A percentile compares a stretch with the other conserved stretches of the same genome.
These are phyloP conservation scores for Cutaneotrichosporon cutaneum DNA, from an alignment of 1,284 basidiomycete species.

Conservation along the genomic window DNA sequence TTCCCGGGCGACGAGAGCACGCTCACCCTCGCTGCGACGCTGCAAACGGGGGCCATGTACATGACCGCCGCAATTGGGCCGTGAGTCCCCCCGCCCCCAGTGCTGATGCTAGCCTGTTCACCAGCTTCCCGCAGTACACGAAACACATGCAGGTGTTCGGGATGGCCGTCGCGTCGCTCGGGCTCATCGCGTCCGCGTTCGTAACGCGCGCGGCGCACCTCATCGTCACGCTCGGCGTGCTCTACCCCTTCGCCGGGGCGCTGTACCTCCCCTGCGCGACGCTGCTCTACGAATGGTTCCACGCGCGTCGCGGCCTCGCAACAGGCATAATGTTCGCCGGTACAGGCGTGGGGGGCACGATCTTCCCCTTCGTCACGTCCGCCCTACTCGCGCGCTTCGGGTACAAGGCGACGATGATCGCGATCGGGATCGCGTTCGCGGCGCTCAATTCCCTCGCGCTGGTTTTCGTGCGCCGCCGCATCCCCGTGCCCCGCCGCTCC, in stretches of 20 bases:
- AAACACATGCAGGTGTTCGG: conserved; percentile 35
- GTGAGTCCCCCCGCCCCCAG: conserved; percentile 26
- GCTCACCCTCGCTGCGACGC: conserved; percentile 48
- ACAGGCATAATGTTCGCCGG: conserved; percentile 50
- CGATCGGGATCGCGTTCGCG: conserved; percentile 41
- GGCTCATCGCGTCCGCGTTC: conserved; percentile 43
- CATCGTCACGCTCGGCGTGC: conserved; percentile 43
- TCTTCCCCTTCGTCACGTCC: conserved; percentile 48
- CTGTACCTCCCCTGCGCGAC: conserved; percentile 50
- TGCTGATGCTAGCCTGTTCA: conserved; percentile 30
- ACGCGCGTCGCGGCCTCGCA: conserved; percentile 45
- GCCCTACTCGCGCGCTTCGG: conserved; percentile 46
- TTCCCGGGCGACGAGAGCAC: conserved; percentile 37
- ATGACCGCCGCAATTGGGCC: conserved; percentile 42
- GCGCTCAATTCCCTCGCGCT: conserved; percentile 38
- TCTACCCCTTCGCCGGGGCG: conserved; percentile 47
- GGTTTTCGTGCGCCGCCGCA: conserved; percentile 45
- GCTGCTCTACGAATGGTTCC: conserved; percentile 52
- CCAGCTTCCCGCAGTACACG: conserved; percentile 35
- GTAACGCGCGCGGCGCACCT: conserved; percentile 50
- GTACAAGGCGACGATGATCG: conserved; percentile 49
- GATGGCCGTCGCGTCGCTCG: conserved; percentile 29
- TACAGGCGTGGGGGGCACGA: conserved; percentile 47
- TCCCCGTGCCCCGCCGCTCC: conserved; percentile 35
- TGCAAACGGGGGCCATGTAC: conserved; percentile 49